These are phyloP conservation scores for Diaporthe vaccinii DNA, from an alignment of 2,329 filamentous ascomycete genomes.

Conservation along the genomic window DNA sequence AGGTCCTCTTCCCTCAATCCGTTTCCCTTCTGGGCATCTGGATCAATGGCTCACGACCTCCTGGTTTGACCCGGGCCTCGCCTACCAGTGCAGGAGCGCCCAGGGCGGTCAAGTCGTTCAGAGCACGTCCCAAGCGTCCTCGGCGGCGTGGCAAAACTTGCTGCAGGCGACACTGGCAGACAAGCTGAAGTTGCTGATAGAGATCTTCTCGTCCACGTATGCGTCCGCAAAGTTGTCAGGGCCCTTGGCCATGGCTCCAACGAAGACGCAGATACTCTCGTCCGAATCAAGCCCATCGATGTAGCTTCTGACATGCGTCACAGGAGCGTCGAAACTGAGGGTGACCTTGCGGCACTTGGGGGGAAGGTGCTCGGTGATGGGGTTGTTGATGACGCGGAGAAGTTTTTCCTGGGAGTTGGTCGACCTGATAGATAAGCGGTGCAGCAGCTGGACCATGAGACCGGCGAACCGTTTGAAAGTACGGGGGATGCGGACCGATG, in stretches of 20 bases:
- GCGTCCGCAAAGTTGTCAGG: slow-evolving; percentile 94
- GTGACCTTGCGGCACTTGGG: slow-evolving; percentile 98
- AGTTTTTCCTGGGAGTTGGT: slow-evolving; percentile 98
- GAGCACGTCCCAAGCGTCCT: slow-evolving; percentile 95
- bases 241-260: slow-evolving; percentile 98
- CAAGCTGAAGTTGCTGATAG: slow-evolving; percentile 97
- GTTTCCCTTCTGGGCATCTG: neutral
- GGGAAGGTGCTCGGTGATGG: slow-evolving; percentile 95
- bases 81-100: neutral
- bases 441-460: slow-evolving; percentile 97
- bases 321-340: slow-evolving; percentile 90
- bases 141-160: slow-evolving; percentile 98
- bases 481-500: slow-evolving; percentile 96
- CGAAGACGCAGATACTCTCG: slow-evolving; percentile 97
- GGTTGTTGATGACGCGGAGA: slow-evolving; percentile 96
- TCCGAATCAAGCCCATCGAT: slow-evolving; percentile 82
- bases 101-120: slow-evolving; percentile 53
- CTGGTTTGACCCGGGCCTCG: neutral
- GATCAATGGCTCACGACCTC: neutral
- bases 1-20: slow-evolving; percentile 22
- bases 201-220: slow-evolving; percentile 96
- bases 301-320: slow-evolving; percentile 91
- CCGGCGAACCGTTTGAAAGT: slow-evolving; percentile 99
- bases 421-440: slow-evolving; percentile 94
- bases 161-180: slow-evolving; percentile 98